Conservation (phyloP, 2,329 filamentous ascomycete species). For the Sclerotinia borealis region DNA sequence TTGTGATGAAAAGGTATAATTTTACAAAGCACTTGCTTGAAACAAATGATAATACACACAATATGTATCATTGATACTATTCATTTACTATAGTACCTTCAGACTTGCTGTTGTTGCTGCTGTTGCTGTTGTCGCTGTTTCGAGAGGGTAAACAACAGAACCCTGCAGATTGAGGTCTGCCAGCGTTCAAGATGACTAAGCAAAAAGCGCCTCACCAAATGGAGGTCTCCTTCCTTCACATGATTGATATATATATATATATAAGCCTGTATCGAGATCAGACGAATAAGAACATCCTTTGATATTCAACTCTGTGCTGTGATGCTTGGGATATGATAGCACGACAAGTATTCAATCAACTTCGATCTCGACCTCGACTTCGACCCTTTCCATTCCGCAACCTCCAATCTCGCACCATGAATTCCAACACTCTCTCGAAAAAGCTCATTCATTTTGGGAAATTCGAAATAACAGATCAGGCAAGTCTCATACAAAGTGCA, state of each 20-base stretch:
- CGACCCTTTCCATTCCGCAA: not conserved
- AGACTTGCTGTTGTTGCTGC: not conserved
- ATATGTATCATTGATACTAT: too few species aligned
- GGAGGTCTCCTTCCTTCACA: not conserved
- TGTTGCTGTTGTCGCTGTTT: not conserved
- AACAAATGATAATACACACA: too few species aligned
- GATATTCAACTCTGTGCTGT: not conserved
- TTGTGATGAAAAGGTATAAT: too few species aligned
- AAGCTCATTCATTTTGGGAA: slow-evolving; percentile 62
- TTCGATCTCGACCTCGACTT: not conserved
- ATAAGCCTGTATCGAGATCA: not conserved
- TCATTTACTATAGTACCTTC: too few species aligned
- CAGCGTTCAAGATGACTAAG: not conserved
- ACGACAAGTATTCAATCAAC: too few species aligned
- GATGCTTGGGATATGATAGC: not conserved
- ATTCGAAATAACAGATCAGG: slow-evolving; percentile 70
- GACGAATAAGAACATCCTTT: not conserved
- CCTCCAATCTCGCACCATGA: not conserved
- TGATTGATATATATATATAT: too few species aligned
- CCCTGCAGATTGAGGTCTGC: not conserved
- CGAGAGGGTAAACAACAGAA: not conserved
- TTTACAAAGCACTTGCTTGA: too few species aligned
- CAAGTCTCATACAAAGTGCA: slow-evolving; percentile 30
- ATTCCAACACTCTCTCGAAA: slow-evolving; percentile 16
- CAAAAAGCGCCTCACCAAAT: not conserved